phyloP scores from a whole-genome alignment of 345 rosid species.

The Luvunga scandens region DNA sequence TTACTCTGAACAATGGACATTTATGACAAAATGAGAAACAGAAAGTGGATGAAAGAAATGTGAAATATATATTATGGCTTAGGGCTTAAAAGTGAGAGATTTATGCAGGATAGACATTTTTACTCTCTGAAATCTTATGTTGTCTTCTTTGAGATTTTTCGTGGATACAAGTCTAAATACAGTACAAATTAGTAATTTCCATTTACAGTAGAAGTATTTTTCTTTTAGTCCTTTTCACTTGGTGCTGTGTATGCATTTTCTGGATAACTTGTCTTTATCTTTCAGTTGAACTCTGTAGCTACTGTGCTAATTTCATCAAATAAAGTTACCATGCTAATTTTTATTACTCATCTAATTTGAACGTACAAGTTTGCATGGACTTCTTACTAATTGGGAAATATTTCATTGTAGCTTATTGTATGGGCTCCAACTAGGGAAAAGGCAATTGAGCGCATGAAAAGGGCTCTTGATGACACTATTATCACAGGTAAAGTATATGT shows the following conservation, averaged over 20 bases:
- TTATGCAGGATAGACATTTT: neutral
- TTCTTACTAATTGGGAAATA: constrained; percentile 10
- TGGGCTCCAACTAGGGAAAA: constrained; percentile 99
- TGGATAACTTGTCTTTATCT: neutral
- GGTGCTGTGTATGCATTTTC: neutral
- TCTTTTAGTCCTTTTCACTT: neutral
- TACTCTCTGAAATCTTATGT: neutral
- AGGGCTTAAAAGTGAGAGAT: neutral
- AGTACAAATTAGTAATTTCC: neutral
- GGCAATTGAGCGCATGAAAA: constrained; percentile 97
- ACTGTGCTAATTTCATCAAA: neutral
- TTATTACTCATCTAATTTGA: neutral
- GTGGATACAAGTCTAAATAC: neutral
- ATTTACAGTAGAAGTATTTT: neutral
- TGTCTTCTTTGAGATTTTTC: constrained; percentile 1
- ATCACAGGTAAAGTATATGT: constrained; percentile 56
- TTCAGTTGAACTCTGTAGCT: neutral
- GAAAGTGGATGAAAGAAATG: neutral
- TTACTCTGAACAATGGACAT: neutral
- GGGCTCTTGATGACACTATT: constrained; percentile 92
- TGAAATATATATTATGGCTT: neutral
- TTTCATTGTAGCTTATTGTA: constrained; percentile 71
- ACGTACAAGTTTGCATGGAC: constrained; percentile 7
- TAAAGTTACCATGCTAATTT: neutral
- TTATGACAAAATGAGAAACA: neutral